Conservation (phyloP, 768 basidiomycete genomes). For the Leucosporidium scottii region DNA sequence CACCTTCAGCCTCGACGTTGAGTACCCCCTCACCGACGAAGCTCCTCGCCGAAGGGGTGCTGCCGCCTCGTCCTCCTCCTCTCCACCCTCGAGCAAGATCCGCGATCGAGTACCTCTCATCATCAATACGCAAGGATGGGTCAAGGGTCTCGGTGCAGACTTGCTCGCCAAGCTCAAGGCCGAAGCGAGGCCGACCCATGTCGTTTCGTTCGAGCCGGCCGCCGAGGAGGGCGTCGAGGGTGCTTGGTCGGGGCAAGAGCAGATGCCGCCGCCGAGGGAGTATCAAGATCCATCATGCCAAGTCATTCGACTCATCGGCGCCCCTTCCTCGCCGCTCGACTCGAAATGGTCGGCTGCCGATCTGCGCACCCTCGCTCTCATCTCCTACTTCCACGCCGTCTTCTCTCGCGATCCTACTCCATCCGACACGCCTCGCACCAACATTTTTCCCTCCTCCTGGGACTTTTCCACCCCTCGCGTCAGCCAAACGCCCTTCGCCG, state of each 20-base stretch:
- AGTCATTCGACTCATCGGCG: constrained; percentile 7
- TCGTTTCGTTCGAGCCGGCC: constrained; percentile 46
- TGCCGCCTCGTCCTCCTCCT: background rate
- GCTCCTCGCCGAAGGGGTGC: constrained; percentile 1
- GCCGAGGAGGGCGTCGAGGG: constrained; percentile 1
- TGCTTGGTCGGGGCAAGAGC: background rate
- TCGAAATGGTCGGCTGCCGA: constrained; percentile 27
- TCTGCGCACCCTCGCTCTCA: constrained; percentile 24
- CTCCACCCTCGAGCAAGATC: constrained; percentile 37
- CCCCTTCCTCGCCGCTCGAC: constrained; percentile 25
- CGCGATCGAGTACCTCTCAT: constrained; percentile 66
- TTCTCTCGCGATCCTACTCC: constrained; percentile 4
- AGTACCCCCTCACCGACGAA: constrained; percentile 45
- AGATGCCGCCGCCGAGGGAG: background rate
- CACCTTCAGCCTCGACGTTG: constrained; percentile 57
- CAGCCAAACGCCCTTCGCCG: constrained; percentile 62
- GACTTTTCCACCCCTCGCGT: constrained; percentile 61
- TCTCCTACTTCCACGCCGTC: constrained; percentile 29
- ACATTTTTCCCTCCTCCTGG: constrained; percentile 50
- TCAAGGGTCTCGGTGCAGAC: constrained; percentile 78
- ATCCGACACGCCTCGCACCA: constrained; percentile 57
- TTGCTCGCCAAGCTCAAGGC: constrained; percentile 25
- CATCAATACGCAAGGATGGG: constrained; percentile 96
- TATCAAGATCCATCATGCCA: background rate
- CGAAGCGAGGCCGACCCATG: constrained; percentile 49